Conservation (phyloP, 495 filamentous ascomycete species). For the Lasiosphaeria hispida region DNA sequence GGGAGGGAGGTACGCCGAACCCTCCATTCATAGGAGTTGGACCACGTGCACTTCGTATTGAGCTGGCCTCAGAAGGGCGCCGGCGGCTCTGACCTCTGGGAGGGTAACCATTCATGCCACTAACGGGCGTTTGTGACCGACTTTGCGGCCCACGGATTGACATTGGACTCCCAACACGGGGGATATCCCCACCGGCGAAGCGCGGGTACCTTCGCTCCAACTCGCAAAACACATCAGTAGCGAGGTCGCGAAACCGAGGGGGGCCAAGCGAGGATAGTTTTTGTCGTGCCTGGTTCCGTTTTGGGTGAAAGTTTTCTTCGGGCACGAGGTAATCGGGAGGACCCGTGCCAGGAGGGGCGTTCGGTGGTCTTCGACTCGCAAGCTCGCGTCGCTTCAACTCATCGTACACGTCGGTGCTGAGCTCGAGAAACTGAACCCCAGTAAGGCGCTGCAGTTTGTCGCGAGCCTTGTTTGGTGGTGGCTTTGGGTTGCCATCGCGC, state of each 20-base stretch:
- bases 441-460: slow-evolving; percentile 91
- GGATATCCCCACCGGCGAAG: slow-evolving; percentile 65
- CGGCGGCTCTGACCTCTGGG: slow-evolving; percentile 45
- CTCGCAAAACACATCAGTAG: slow-evolving; percentile 94
- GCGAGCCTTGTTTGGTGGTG: slow-evolving; percentile 78
- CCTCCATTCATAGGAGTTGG: slow-evolving; percentile 35
- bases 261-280: slow-evolving; percentile 86
- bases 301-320: slow-evolving; percentile 86
- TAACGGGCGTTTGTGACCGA: slow-evolving; percentile 56
- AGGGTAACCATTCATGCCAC: slow-evolving; percentile 42
- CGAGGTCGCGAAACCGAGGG: slow-evolving; percentile 82
- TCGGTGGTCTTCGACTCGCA: slow-evolving; percentile 48
- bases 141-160: slow-evolving; percentile 54
- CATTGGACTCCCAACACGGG: slow-evolving; percentile 67
- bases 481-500: slow-evolving; percentile 69
- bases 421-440: slow-evolving; percentile 88
- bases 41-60: slow-evolving; percentile 40
- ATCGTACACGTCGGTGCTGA: slow-evolving; percentile 97
- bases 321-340: slow-evolving; percentile 73
- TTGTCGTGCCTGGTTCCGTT: slow-evolving; percentile 92
- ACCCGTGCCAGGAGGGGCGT: slow-evolving; percentile 50
- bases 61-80: slow-evolving; percentile 55
- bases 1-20: slow-evolving; percentile 47
- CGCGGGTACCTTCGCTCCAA: slow-evolving; percentile 85
- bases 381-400: slow-evolving; percentile 84